A percentile compares a stretch with the other conserved stretches of the same genome.
Conservation (phyloP, 2,329 filamentous ascomycete species). For the Ophiocordyceps unilateralis region DNA sequence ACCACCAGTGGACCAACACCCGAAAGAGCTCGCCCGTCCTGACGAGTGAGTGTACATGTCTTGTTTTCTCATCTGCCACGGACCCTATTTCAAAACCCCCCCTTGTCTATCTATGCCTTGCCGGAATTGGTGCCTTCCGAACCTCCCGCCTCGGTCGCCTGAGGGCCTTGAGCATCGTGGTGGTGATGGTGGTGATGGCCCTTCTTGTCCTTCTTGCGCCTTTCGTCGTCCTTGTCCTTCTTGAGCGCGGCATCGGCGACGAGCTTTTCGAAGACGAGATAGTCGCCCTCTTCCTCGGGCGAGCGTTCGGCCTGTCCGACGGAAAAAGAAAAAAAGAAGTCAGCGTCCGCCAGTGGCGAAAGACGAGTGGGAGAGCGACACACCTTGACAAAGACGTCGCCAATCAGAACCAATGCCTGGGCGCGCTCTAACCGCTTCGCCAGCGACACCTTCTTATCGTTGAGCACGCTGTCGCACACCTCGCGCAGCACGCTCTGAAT, state of each 20-base stretch:
- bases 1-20: too few relatives aligned
- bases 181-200: conserved; percentile 5
- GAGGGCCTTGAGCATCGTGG: not conserved
- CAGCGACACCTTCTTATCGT: conserved; percentile 60
- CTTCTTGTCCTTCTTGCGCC: conserved; percentile 38
- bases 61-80: not conserved
- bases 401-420: conserved; percentile 73
- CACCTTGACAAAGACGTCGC: conserved; percentile 80
- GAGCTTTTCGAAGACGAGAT: conserved; percentile 95
- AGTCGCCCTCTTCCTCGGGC: conserved; percentile 93
- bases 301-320: conserved; percentile 57
- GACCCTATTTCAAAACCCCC: too few relatives aligned
- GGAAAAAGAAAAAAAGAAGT: too few relatives aligned
- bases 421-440: conserved; percentile 82
- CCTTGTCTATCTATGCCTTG: conserved; percentile 4
- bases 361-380: conserved; percentile 6
- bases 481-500: conserved; percentile 91
- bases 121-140: not conserved
- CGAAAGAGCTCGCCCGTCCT: too few relatives aligned
- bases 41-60: too few relatives aligned
- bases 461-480: conserved; percentile 78
- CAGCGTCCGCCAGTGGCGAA: not conserved
- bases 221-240: conserved; percentile 74
- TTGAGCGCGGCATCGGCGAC: conserved; percentile 93
- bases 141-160: not conserved